A percentile compares a stretch with the other conserved stretches of the same genome.
phyloP scores from a whole-genome alignment of 495 filamentous ascomycete genomes.

The Daldinia concentrica region DNA sequence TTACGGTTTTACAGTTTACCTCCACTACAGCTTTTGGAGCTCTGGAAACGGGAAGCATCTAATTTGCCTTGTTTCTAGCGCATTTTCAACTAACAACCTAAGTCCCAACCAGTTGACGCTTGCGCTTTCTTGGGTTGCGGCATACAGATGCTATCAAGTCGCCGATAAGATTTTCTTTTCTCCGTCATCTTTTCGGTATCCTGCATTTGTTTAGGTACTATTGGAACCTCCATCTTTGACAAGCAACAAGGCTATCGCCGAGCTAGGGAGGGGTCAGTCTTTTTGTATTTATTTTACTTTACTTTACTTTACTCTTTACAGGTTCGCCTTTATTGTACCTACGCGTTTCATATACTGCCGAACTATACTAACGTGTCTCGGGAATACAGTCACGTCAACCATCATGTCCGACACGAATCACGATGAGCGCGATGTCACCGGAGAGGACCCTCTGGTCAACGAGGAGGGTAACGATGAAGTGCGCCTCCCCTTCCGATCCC shows the following conservation, averaged over 20 bases:
- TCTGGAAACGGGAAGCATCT: constrained; percentile 8
- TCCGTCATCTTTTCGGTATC: not conserved
- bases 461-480: constrained; percentile 60
- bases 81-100: constrained; percentile 14
- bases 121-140: constrained; percentile 4
- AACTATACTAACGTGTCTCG: constrained; percentile 8
- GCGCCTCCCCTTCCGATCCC: constrained; percentile 28
- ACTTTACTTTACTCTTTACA: not conserved
- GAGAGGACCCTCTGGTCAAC: constrained; percentile 47
- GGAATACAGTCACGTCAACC: constrained; percentile 4
- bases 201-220: not conserved
- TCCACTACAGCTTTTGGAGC: constrained; percentile 39
- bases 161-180: constrained; percentile 6
- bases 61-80: constrained; percentile 24
- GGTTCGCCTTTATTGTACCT: constrained; percentile 1
- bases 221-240: not conserved
- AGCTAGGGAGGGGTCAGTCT: constrained; percentile 26
- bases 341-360: not conserved
- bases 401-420: constrained; percentile 46
- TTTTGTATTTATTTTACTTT: constrained; percentile 13
- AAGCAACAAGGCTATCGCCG: constrained; percentile 4
- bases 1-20: not conserved
- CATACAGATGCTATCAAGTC: constrained; percentile 6
- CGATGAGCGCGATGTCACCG: constrained; percentile 43
- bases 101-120: not conserved